Percentiles rank a stretch among this genome's conserved stretches.
These are phyloP conservation scores for Striga hermonthica DNA, from an alignment of 305 asterid species.

Conservation along the genomic window DNA sequence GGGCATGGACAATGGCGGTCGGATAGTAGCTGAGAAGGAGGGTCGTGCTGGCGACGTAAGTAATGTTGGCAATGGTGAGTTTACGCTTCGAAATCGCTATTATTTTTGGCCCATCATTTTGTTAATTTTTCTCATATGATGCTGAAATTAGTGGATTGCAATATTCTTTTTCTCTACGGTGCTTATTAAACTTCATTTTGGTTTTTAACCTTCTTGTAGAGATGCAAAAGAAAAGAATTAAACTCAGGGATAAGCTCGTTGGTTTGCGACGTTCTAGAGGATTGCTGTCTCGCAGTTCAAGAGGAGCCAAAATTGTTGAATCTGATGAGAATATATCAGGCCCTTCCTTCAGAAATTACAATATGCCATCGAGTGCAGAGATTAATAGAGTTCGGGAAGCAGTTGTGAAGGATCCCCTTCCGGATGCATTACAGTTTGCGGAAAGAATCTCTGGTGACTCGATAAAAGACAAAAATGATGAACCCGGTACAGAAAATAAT, in stretches of 20 bases:
- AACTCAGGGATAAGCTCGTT: constrained; percentile 42
- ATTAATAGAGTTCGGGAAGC: constrained; percentile 47
- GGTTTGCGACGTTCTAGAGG: constrained; percentile 40
- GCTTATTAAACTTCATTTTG: too few relatives aligned
- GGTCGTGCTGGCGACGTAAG: constrained; percentile 27
- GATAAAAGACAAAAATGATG: constrained; percentile 28
- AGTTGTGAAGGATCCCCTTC: constrained; percentile 72
- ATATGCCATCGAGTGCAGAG: constrained; percentile 40
- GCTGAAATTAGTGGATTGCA: too few relatives aligned
- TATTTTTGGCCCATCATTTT: too few relatives aligned
- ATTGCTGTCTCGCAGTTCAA: constrained; percentile 27
- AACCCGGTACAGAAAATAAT: constrained; percentile 36
- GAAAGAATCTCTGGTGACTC: constrained; percentile 33
- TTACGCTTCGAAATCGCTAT: neutral
- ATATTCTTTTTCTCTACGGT: too few relatives aligned
- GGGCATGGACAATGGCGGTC: constrained; percentile 22
- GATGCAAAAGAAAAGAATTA: constrained; percentile 32
- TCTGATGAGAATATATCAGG: constrained; percentile 35
- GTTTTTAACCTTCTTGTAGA: constrained; percentile 35
- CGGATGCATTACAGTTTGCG: constrained; percentile 57
- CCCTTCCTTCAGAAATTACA: constrained; percentile 29
- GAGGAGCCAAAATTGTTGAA: constrained; percentile 54
- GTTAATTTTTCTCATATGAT: too few relatives aligned
- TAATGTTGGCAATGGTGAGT: constrained; percentile 28
- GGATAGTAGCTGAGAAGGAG: constrained; percentile 20